These are phyloP conservation scores for Xylariaceae sp. DNA, from an alignment of 2,329 filamentous ascomycete genomes.

Conservation along the genomic window DNA sequence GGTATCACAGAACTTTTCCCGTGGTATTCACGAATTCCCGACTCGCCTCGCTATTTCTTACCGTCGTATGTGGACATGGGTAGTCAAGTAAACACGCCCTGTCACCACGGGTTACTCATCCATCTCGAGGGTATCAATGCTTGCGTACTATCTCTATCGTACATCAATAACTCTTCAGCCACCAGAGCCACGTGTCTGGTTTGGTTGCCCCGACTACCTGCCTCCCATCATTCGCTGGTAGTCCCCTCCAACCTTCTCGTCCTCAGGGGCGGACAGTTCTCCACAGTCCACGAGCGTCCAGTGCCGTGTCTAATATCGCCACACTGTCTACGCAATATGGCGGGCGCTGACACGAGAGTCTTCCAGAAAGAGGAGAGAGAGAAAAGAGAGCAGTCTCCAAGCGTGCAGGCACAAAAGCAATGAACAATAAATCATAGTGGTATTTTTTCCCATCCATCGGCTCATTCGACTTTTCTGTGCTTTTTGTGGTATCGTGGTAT, in stretches of 20 bases:
- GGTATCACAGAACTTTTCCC: too few relatives aligned
- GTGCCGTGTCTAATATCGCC: too few relatives aligned
- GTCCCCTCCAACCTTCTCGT: too few relatives aligned
- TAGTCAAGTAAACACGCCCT: too few relatives aligned
- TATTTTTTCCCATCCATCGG: conserved; percentile 22
- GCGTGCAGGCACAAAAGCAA: conserved; percentile 4
- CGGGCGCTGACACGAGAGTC: neutral
- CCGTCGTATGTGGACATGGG: too few relatives aligned
- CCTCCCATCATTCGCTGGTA: neutral
- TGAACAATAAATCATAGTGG: conserved; percentile 18
- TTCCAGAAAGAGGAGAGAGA: neutral
- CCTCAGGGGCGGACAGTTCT: too few relatives aligned
- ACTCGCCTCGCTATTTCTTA: too few relatives aligned
- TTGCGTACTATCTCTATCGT: conserved; percentile 19
- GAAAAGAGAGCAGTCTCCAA: conserved; percentile 10
- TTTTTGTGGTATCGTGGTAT: conserved; percentile 32
- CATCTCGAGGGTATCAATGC: conserved; percentile 21
- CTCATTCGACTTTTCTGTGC: conserved; percentile 27
- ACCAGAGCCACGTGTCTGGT: conserved; percentile 5
- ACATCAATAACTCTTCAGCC: conserved; percentile 13
- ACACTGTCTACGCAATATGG: neutral
- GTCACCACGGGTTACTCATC: too few relatives aligned
- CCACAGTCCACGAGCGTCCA: too few relatives aligned
- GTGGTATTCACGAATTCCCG: too few relatives aligned
- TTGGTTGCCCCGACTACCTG: neutral